These are phyloP conservation scores for Linum usitatissimum DNA, from an alignment of 345 rosid genomes.

Conservation along the genomic window DNA sequence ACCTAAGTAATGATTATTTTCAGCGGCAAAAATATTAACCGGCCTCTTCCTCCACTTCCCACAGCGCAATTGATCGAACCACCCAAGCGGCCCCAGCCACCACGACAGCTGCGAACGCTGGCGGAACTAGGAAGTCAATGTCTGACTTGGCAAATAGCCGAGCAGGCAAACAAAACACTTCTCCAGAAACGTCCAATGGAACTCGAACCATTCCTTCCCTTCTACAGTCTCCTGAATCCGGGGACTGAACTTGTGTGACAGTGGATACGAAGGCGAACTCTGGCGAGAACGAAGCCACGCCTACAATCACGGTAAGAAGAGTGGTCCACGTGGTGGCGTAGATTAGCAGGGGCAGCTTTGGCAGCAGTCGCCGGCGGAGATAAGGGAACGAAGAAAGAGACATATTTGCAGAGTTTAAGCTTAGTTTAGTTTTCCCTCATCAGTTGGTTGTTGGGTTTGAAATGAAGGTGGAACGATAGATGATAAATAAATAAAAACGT, in stretches of 20 bases:
- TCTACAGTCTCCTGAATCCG: slow-evolving; percentile 37
- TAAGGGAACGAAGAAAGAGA: slow-evolving; percentile 17
- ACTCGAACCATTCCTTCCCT: slow-evolving; percentile 36
- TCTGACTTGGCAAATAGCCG: slow-evolving; percentile 44
- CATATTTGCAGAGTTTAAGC: slow-evolving; percentile 5
- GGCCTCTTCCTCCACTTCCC: slow-evolving; percentile 41
- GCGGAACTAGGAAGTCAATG: slow-evolving; percentile 63
- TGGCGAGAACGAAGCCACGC: slow-evolving; percentile 66
- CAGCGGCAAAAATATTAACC: slow-evolving; percentile 4
- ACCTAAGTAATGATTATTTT: too few species aligned
- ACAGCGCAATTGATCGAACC: slow-evolving; percentile 56
- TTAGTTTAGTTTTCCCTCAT: neutral
- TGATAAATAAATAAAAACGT: slow-evolving; percentile 9
- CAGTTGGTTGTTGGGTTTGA: neutral
- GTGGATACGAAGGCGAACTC: slow-evolving; percentile 65
- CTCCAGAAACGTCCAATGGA: slow-evolving; percentile 56
- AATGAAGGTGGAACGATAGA: neutral
- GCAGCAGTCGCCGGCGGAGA: slow-evolving; percentile 27
- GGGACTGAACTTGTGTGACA: slow-evolving; percentile 34
- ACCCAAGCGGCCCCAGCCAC: slow-evolving; percentile 67
- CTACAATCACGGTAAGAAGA: slow-evolving; percentile 52
- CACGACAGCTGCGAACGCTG: slow-evolving; percentile 69
- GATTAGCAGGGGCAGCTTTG: slow-evolving; percentile 48
- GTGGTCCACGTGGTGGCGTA: slow-evolving; percentile 70
- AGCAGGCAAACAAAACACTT: slow-evolving; percentile 54